Percentiles rank a stretch among this genome's conserved stretches.
These are phyloP conservation scores for Jatropha podagrica DNA, from an alignment of 441 rosid species.

Conservation along the genomic window DNA sequence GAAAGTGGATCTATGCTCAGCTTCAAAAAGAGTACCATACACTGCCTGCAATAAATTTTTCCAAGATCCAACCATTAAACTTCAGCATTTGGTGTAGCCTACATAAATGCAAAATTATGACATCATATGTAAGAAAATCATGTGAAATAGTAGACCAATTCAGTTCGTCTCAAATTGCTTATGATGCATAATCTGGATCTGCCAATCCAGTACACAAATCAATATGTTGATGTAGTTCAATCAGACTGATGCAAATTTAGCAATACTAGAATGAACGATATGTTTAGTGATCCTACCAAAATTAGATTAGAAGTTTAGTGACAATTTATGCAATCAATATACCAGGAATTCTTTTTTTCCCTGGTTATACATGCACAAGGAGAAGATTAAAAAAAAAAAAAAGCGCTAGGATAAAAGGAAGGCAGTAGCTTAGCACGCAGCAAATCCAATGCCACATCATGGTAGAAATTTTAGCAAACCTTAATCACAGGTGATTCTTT, in stretches of 20 bases:
- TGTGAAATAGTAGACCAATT: not conserved
- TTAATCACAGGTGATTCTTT: constrained; percentile 95
- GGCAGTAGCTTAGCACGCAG: constrained; percentile 3
- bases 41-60: constrained; percentile 59
- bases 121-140: not conserved
- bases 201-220: not conserved
- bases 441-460: constrained; percentile 10
- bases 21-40: constrained; percentile 96
- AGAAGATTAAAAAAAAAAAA: not conserved
- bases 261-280: no score
- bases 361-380: not conserved
- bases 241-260: not conserved
- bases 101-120: not conserved
- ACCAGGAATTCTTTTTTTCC: not conserved
- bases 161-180: not conserved
- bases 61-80: constrained; percentile 5
- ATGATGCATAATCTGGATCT: not conserved
- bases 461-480: constrained; percentile 40
- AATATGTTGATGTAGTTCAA: no score
- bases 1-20: constrained; percentile 98
- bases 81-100: not conserved
- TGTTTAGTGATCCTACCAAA: not conserved
- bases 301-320: not conserved
- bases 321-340: not conserved
- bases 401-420: not conserved